Evolutionary conservation across 148 eudicot genomes (phyloP).

Genomic region (Heliosperma pusillum): DNA sequence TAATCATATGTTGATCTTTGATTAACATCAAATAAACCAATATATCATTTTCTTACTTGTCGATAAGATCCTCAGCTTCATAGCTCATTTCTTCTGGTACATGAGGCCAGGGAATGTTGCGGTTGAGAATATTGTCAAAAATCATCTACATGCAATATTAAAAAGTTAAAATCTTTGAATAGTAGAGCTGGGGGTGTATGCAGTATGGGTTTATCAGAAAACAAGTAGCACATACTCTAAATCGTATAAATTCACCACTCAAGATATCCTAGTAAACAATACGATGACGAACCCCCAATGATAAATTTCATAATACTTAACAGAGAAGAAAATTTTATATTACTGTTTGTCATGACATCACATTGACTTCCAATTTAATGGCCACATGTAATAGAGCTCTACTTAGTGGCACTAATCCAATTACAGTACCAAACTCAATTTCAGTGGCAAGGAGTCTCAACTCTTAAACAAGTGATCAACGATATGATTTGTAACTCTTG

Average conservation of each 20-base stretch:
- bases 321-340: neutral
- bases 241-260: neutral
- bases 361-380: neutral
- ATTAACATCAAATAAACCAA: neutral
- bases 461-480: neutral
- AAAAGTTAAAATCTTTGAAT: constrained; percentile 5
- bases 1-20: neutral
- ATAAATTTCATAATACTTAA: neutral
- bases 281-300: neutral
- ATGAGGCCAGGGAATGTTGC: constrained; percentile 88
- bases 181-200: neutral
- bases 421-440: neutral
- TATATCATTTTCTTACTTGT: constrained; percentile 43
- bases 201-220: neutral
- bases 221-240: neutral
- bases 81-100: constrained; percentile 93
- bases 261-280: neutral
- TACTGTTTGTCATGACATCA: neutral
- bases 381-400: neutral
- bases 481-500: neutral
- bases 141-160: constrained; percentile 50
- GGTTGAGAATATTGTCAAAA: constrained; percentile 94
- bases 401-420: neutral
- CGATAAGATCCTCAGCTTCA: constrained; percentile 81
- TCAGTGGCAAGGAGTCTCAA: neutral